These are phyloP conservation scores for Alnus glutinosa DNA, from an alignment of 306 rosid genomes.

Conservation along the genomic window DNA sequence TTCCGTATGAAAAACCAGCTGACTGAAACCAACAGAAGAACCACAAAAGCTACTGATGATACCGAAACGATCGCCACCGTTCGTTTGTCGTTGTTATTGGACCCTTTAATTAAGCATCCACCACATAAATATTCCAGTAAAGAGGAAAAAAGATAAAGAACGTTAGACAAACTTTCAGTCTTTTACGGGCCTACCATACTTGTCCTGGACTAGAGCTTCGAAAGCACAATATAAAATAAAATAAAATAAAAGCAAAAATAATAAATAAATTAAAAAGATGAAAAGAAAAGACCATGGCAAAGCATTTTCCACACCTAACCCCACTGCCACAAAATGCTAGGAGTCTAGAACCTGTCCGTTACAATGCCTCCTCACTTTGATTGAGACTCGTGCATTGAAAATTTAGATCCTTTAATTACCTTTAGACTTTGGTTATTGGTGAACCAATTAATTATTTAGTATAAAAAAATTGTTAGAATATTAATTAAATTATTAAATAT, in stretches of 20 bases:
- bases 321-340: background rate
- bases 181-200: no score
- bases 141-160: background rate
- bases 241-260: no score
- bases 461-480: no score
- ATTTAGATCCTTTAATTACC: background rate
- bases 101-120: slow-evolving; percentile 26
- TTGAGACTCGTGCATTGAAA: background rate
- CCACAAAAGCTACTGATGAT: slow-evolving; percentile 30
- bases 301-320: slow-evolving; percentile 1
- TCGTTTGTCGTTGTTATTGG: slow-evolving; percentile 25
- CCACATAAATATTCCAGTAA: background rate
- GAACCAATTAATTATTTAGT: background rate
- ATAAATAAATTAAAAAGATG: background rate
- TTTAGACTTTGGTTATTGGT: background rate
- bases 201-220: no score
- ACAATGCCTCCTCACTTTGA: background rate
- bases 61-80: slow-evolving; percentile 25
- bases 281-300: background rate
- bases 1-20: slow-evolving; percentile 34
- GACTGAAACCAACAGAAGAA: slow-evolving; percentile 16
- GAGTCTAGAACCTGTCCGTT: background rate
- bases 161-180: no score
- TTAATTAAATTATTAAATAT: no score
- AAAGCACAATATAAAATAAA: no score